A percentile compares a stretch with the other conserved stretches of the same genome.
Conservation (phyloP, 2,329 filamentous ascomycete genomes). For the Xylaria digitata region DNA sequence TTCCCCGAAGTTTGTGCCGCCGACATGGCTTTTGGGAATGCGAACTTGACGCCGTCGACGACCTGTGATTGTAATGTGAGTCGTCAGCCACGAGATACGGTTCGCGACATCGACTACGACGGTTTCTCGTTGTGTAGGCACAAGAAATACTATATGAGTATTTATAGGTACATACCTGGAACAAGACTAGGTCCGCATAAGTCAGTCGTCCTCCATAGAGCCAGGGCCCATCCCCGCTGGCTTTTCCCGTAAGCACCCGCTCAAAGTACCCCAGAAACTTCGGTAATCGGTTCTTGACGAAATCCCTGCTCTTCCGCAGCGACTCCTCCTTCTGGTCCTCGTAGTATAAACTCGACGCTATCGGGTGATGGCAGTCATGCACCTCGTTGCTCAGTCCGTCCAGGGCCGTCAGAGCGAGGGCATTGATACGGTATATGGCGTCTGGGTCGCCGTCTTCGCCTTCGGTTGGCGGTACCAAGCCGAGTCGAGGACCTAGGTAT, state of each 20-base stretch:
- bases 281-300: slow-evolving; percentile 71
- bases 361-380: slow-evolving; percentile 81
- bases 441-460: slow-evolving; percentile 51
- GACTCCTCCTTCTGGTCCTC: slow-evolving; percentile 80
- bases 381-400: slow-evolving; percentile 77
- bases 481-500: slow-evolving; percentile 73
- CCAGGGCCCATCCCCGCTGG: slow-evolving; percentile 69
- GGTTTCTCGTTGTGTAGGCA: background rate
- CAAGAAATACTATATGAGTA: background rate
- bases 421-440: slow-evolving; percentile 69
- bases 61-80: slow-evolving; percentile 49
- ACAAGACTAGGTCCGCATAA: slow-evolving; percentile 79
- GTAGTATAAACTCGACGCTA: slow-evolving; percentile 70
- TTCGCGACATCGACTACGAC: no score
- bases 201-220: slow-evolving; percentile 73
- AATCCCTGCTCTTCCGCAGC: slow-evolving; percentile 66
- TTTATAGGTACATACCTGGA: slow-evolving; percentile 65
- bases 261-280: slow-evolving; percentile 80
- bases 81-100: no score
- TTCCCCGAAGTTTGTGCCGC: slow-evolving; percentile 65
- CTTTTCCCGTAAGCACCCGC: slow-evolving; percentile 69
- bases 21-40: slow-evolving; percentile 75
- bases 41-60: slow-evolving; percentile 69
- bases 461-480: slow-evolving; percentile 59
- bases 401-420: slow-evolving; percentile 74